Base-by-base conservation (phyloP, 768 basidiomycete species). In the Inosperma sp. region DNA sequence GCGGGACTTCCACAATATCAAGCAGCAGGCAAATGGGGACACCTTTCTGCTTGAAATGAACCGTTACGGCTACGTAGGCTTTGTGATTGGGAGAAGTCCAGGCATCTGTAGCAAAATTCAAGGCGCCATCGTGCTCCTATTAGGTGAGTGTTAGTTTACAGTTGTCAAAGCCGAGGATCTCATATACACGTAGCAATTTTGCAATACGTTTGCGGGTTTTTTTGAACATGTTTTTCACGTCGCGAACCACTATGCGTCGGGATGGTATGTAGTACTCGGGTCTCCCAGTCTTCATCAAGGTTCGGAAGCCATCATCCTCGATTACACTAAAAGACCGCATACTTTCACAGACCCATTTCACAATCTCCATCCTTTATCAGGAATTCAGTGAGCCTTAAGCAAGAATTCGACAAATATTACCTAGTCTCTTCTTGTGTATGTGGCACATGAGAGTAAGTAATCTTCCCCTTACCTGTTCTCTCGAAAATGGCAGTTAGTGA, bases 1-100 rank as follows among this genome's bases (percentile, higher is more conserved):
- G 25, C 1, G 58, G 44, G 5, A 74, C 64, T 52, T 75, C 70
- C 16, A 71, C 55, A 7, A 75, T 30, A 51, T 76, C 72, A 0
- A 77, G 58, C 0, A 69, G 42, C 6, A 72, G 55, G 0, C 42
- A 30, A 0, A 71, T 29, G 0, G 62, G 64, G 7, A 50, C 44
- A 0, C 71, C 68, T 0, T 71, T 40, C 5, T 62, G 22, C 27
- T 68, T 63, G 16, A 72, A 57, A 34, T 74, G 72, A 1, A 68
- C 67, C 0, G 60, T 62, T 7, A 68, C 42, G 0, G 65, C 67
- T 1, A 71, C 47, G 25, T 58, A 69, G 0, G 66, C 66, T 3
- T 58, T 42, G 31, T 72, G 65, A 49, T 73, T 73, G 0, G 65
- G 65, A 0, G 66, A 69, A 0, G 68, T 70, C 72, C 71, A 75